Conservation (phyloP, 2,329 filamentous ascomycete genomes). For the Leptographium wingfieldii region DNA sequence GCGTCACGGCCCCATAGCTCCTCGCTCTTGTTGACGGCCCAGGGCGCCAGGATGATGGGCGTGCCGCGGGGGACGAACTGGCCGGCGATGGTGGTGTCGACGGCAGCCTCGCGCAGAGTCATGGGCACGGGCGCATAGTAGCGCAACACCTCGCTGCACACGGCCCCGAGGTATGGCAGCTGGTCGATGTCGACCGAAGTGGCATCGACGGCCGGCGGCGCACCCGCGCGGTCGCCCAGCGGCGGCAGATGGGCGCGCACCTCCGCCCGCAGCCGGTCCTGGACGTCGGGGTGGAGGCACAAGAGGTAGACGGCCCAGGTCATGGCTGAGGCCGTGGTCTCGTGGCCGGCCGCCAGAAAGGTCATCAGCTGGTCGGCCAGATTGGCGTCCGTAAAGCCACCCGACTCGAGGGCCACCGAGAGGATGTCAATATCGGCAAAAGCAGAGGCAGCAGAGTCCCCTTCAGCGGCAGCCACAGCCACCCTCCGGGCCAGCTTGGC, state of each 20-base stretch:
- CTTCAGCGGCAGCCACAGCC: not conserved
- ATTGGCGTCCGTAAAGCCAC: constrained; percentile 63
- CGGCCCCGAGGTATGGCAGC: constrained; percentile 68
- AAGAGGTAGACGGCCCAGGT: constrained; percentile 66
- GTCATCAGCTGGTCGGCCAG: constrained; percentile 88
- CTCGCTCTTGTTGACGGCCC: constrained; percentile 57
- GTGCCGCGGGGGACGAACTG: constrained; percentile 59
- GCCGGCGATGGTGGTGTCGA: constrained; percentile 53
- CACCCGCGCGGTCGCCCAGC: constrained; percentile 16
- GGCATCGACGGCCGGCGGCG: constrained; percentile 6
- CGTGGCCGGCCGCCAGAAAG: constrained; percentile 71
- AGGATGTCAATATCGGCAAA: constrained; percentile 58
- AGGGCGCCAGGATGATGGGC: constrained; percentile 48
- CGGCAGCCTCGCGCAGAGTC: constrained; percentile 52
- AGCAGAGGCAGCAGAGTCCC: constrained; percentile 9
- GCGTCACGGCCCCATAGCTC: constrained; percentile 69
- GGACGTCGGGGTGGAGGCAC: constrained; percentile 50
- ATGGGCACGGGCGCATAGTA: constrained; percentile 59
- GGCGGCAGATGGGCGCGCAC: constrained; percentile 48
- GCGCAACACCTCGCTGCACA: constrained; percentile 67
- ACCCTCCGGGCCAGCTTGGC: constrained; percentile 22
- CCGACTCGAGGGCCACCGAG: constrained; percentile 65
- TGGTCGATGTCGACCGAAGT: constrained; percentile 49
- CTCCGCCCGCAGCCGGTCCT: constrained; percentile 55
- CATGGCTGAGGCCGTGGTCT: constrained; percentile 64